phyloP scores from a whole-genome alignment of 805 yeast species.

The Geotrichum ghanense region DNA sequence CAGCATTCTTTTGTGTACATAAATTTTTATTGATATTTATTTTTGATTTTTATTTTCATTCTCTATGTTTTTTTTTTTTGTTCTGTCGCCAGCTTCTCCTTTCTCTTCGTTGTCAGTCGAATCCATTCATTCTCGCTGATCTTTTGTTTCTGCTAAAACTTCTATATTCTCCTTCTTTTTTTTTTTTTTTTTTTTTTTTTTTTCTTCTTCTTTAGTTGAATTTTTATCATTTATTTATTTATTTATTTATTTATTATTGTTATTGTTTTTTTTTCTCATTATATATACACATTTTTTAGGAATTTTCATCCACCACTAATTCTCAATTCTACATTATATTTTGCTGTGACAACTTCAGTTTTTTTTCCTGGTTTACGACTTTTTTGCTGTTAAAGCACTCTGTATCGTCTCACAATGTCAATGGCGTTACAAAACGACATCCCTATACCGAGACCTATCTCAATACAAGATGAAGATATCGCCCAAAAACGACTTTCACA shows the following conservation, averaged over 20 bases:
- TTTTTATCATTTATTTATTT: neutral
- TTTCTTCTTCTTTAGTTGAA: neutral
- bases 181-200: neutral
- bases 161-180: neutral
- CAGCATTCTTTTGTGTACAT: too few species aligned
- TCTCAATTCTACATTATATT: neutral
- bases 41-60: too few species aligned
- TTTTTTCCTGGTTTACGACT: too few species aligned
- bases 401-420: conserved; percentile 1
- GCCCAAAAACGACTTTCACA: conserved; percentile 37
- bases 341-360: too few species aligned
- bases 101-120: too few species aligned
- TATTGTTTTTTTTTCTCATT: neutral
- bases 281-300: neutral
- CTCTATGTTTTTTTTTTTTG: too few species aligned
- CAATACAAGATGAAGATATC: neutral
- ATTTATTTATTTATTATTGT: too few species aligned
- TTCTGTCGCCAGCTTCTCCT: too few species aligned
- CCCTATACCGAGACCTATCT: neutral
- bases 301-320: neutral
- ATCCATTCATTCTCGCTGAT: neutral
- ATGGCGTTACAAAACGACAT: neutral
- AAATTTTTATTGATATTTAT: too few species aligned
- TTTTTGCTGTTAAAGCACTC: too few species aligned
- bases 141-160: neutral